A percentile compares a stretch with the other conserved stretches of the same genome.
These are phyloP conservation scores for Blastocystis sp. DNA, from an alignment of 352 stramenopile species.

Conservation along the genomic window DNA sequence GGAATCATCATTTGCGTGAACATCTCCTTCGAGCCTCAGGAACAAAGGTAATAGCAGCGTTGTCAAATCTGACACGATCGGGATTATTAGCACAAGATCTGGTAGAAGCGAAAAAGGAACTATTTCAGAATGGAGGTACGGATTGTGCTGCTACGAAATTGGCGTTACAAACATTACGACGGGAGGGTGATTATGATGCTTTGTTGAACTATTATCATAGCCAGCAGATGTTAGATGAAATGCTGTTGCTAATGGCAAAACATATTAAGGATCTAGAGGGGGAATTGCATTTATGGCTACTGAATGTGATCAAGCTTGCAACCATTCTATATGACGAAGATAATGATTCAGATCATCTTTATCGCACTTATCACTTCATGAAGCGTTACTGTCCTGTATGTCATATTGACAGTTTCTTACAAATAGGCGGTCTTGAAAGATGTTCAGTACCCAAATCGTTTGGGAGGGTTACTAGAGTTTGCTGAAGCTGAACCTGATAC, in stretches of 20 bases:
- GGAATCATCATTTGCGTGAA: neutral
- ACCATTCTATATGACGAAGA: slow-evolving; percentile 10
- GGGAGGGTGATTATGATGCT: neutral
- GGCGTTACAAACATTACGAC: neutral
- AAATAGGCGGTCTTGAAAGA: slow-evolving; percentile 5
- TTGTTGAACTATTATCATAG: slow-evolving; percentile 17
- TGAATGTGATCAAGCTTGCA: slow-evolving; percentile 22
- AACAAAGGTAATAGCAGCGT: neutral
- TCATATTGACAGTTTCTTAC: neutral
- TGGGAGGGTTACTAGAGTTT: slow-evolving; percentile 2
- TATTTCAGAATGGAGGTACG: neutral
- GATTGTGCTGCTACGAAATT: neutral
- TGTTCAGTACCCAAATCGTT: slow-evolving; percentile 34
- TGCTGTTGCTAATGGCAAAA: slow-evolving; percentile 21
- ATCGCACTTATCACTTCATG: slow-evolving; percentile 43
- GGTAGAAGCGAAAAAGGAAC: neutral
- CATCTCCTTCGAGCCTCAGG: neutral
- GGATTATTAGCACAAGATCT: neutral
- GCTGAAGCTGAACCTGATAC: neutral
- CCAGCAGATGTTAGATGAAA: slow-evolving; percentile 22
- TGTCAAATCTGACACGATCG: neutral
- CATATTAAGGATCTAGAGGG: neutral
- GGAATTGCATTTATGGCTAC: slow-evolving; percentile 18
- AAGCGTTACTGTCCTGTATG: neutral
- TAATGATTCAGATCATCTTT: neutral